These are phyloP conservation scores for Bruguiera sexangula DNA, from an alignment of 345 rosid species.

Conservation along the genomic window DNA sequence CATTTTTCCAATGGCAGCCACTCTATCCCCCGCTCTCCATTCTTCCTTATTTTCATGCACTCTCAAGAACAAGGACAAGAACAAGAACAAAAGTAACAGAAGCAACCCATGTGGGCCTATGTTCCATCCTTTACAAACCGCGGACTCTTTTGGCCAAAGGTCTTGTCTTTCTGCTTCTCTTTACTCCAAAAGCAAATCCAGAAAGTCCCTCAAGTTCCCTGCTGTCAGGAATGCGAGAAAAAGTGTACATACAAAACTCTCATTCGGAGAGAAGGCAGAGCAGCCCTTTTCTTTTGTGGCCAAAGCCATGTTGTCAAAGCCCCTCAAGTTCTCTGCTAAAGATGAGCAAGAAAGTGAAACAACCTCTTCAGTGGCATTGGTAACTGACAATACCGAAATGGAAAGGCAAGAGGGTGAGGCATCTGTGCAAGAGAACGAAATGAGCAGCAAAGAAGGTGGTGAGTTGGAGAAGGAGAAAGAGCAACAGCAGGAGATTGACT, in stretches of 20 bases:
- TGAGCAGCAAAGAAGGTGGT: slow-evolving; percentile 21
- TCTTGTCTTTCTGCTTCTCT: neutral
- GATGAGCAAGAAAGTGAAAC: slow-evolving; percentile 42
- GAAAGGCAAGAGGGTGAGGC: slow-evolving; percentile 18
- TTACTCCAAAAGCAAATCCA: neutral
- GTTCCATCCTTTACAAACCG: neutral
- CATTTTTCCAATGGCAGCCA: slow-evolving; percentile 25
- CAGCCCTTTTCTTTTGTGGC: slow-evolving; percentile 10
- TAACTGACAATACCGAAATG: slow-evolving; percentile 29
- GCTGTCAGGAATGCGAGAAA: slow-evolving; percentile 2
- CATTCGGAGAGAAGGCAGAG: slow-evolving; percentile 4
- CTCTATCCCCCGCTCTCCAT: slow-evolving; percentile 22
- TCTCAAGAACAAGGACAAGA: slow-evolving; percentile 1
- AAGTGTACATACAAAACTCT: slow-evolving; percentile 3
- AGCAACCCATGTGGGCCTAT: neutral
- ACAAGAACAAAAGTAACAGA: neutral
- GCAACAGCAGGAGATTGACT: slow-evolving; percentile 73
- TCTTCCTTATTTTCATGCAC: slow-evolving; percentile 19
- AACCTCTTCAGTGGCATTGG: slow-evolving; percentile 37
- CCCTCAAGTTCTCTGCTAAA: slow-evolving; percentile 35
- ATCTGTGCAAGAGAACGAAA: slow-evolving; percentile 13
- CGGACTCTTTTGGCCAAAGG: neutral
- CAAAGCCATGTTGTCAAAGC: slow-evolving; percentile 1
- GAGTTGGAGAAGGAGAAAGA: slow-evolving; percentile 34
- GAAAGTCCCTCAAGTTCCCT: neutral